Evolutionary conservation across 2,329 filamentous ascomycete genomes (phyloP), one percentile per base, ranked within the genome.

Genomic region (Colletotrichum lupini): DNA sequence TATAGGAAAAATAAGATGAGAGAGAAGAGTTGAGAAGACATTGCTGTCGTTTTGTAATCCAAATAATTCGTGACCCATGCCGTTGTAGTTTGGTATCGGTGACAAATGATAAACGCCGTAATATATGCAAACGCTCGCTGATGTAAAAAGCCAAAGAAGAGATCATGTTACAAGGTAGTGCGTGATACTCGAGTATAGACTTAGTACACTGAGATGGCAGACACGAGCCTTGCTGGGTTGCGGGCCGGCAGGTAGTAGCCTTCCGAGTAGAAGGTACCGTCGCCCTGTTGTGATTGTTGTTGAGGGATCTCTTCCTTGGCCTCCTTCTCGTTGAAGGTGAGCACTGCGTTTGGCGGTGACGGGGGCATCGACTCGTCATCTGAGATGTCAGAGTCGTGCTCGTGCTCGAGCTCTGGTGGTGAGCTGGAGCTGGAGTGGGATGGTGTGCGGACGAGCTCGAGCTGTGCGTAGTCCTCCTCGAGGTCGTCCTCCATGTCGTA

Each of bases 281-380:
- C 78, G 80, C 79, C 76, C 82, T 82, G 72, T 83, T 85, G 81
- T 42, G 37, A 42, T 75, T 84, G 78, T 78, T 83, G 82, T 70
- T 79, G 80, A 66, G 70, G 69, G 76, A 81, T 79, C 78, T 82
- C 80, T 79, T 79, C 80, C 79, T 83, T 84, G 76, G 76, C 77
- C 78, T 90, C 85, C 85, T 92, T 90, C 77, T 89, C 86, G 58
- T 88, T 84, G 79, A 94, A 93, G 53, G 87, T 83, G 66, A 94
- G 83, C 46, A 87, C 81, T 32, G 88, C 81, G 26, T 86, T 85
- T 56, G 90, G 89, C 49, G 92, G 92, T 74, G 92, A 94, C 24
- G 92, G 92, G 8, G 93, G 93, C 90, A 94, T 90, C 60, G 87
- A 84, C 77, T 94, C 92, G 83, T 95, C 93, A 77, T 95, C 93